A percentile compares a stretch with the other conserved stretches of the same genome.
phyloP scores from a whole-genome alignment of 2,329 filamentous ascomycete genomes.

The Penicillium psychrosexuale region DNA sequence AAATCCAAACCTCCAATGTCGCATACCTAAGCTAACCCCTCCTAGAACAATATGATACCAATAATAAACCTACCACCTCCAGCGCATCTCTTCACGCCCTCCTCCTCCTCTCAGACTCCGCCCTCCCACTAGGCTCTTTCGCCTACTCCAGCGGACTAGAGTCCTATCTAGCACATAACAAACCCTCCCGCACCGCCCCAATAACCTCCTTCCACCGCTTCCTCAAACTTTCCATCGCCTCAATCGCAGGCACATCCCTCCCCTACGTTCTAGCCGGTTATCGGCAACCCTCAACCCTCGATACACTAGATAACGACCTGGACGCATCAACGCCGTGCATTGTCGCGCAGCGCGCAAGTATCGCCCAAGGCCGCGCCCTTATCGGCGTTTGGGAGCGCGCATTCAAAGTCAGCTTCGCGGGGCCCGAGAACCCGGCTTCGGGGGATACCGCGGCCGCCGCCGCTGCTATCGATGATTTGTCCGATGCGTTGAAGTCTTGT shows the following conservation, averaged over 20 bases:
- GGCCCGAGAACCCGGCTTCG: constrained; percentile 7
- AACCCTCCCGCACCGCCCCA: constrained; percentile 36
- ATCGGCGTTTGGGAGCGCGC: constrained; percentile 60
- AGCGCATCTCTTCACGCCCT: constrained; percentile 49
- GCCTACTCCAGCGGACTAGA: constrained; percentile 64
- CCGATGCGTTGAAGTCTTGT: constrained; percentile 37
- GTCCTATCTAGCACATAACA: constrained; percentile 60
- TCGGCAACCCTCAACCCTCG: constrained; percentile 48
- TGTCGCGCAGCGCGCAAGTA: constrained; percentile 59
- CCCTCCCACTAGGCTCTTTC: constrained; percentile 62
- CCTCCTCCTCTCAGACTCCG: constrained; percentile 61
- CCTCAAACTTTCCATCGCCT: constrained; percentile 55
- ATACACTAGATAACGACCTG: constrained; percentile 59
- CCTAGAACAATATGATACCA: constrained; percentile 3
- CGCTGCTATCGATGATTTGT: constrained; percentile 37
- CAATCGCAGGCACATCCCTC: constrained; percentile 57
- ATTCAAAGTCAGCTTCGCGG: constrained; percentile 39
- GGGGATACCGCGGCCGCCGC: constrained; percentile 22
- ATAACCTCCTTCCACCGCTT: constrained; percentile 53
- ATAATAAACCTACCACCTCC: constrained; percentile 9
- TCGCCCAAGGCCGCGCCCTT: constrained; percentile 59
- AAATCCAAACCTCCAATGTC: neutral
- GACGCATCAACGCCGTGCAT: constrained; percentile 63
- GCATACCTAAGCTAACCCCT: constrained; percentile 1
- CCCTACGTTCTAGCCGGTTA: constrained; percentile 59